Evolutionary conservation across 2,329 filamentous ascomycete species (phyloP), one percentile per base, ranked within the genome.

Genomic region (Parafenestella ontariensis): DNA sequence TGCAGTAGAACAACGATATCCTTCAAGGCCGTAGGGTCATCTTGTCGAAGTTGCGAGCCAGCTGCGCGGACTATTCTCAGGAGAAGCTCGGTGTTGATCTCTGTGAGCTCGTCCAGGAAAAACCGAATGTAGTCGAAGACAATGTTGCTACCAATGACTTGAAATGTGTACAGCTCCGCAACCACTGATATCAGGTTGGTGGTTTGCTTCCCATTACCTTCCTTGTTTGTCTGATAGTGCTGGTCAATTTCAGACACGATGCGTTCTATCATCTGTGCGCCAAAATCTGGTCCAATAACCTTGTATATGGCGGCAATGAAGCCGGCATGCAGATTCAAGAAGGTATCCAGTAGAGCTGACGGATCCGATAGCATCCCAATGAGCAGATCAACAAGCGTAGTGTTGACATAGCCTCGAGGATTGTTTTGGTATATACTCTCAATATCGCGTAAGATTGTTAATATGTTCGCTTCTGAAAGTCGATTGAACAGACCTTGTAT

Each of bases 231-330:
- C 52, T 78, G 79, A 61, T 91, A 90, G 55, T 87, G 81, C 17
- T 83, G 80, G 58, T 89, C 87, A 70, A 98, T 92, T 8, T 87
- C 85, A 42, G 89, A 85, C 15, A 96, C 89, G 6, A 94, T 80
- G 31, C 87, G 85, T 61, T 96, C 91, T 8, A 97, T 80, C 21
- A 97, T 82, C 67, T 96, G 89, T 0, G 93, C 94, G 3, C 92
- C 94, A 76, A 98, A 93, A 66, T 96, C 94, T 13, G 88, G 89
- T 5, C 95, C 95, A 40, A 95, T 83, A 6, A 95, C 83, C 70
- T 91, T 96, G 78, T 96, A 96, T 1, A 96, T 77, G 0, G 92
- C 92, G 5, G 94, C 87, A 31, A 94, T 87, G 70, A 98, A 98
- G 4, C 92, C 94, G 33, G 93, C 92, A 52, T 92, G 89, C 10